Evolutionary conservation across 2,329 filamentous ascomycete species (phyloP).

Genomic region (Ceratocystis cacaofunesta): DNA sequence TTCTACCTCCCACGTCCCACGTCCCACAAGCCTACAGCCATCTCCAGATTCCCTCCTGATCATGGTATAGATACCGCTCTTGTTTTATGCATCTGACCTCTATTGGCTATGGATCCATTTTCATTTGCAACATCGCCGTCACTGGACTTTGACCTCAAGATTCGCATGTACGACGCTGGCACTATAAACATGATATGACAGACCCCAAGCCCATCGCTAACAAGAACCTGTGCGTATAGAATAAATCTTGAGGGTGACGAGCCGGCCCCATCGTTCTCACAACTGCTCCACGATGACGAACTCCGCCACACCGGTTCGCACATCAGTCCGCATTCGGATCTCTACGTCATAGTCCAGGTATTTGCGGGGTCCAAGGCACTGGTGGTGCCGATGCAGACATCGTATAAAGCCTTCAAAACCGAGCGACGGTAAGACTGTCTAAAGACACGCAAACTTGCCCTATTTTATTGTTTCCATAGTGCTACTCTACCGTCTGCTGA

Average conservation of each 20-base stretch:
- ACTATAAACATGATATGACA: no score
- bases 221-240: constrained; percentile 22
- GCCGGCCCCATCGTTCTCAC: constrained; percentile 38
- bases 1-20: no score
- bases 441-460: not conserved
- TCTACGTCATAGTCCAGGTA: constrained; percentile 83
- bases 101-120: constrained; percentile 66
- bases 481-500: not conserved
- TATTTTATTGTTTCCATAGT: not conserved
- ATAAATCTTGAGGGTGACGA: constrained; percentile 35
- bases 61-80: not conserved
- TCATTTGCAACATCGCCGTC: constrained; percentile 85
- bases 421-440: constrained; percentile 38
- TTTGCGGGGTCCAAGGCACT: constrained; percentile 94
- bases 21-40: not conserved
- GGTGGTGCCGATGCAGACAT: constrained; percentile 79
- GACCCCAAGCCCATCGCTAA: not conserved
- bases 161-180: constrained; percentile 42
- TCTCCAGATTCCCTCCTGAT: not conserved
- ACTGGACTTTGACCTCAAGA: constrained; percentile 56
- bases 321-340: constrained; percentile 64
- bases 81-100: not conserved
- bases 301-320: constrained; percentile 81
- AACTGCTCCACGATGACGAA: constrained; percentile 61
- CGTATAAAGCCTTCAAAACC: constrained; percentile 78